Conservation (phyloP, 768 basidiomycete genomes). For the Plicaturopsis crispa region DNA sequence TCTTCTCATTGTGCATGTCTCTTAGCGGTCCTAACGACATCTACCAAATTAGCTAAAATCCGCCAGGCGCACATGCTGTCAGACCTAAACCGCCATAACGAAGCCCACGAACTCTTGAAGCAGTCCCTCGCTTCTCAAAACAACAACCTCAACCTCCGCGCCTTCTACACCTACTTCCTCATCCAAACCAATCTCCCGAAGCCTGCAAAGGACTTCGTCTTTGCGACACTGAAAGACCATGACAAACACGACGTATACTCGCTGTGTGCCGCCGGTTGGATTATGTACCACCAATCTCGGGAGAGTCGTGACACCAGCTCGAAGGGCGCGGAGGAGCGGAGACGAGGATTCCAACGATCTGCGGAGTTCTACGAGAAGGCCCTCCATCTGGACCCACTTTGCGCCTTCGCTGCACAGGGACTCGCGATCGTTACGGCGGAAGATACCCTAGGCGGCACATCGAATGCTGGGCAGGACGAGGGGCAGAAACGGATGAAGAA, state of each 20-base stretch:
- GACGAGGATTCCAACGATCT: constrained; percentile 68
- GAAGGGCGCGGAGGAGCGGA: constrained; percentile 53
- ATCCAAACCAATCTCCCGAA: constrained; percentile 66
- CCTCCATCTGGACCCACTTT: constrained; percentile 71
- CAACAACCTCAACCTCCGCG: constrained; percentile 79
- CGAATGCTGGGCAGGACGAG: constrained; percentile 41
- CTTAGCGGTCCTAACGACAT: constrained; percentile 2
- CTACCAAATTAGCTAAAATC: constrained; percentile 91
- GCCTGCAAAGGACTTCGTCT: constrained; percentile 85
- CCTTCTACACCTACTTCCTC: constrained; percentile 91
- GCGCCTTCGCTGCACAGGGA: constrained; percentile 92
- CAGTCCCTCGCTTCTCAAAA: constrained; percentile 78
- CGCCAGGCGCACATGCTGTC: constrained; percentile 80
- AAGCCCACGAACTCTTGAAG: constrained; percentile 86
- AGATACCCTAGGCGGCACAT: constrained; percentile 54
- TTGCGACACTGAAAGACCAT: constrained; percentile 75
- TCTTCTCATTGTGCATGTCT: constrained; percentile 6
- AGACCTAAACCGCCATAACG: constrained; percentile 60
- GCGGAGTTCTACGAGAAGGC: constrained; percentile 95
- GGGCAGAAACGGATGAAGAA: constrained; percentile 57
- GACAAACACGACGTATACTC: constrained; percentile 88
- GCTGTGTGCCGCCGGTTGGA: constrained; percentile 82
- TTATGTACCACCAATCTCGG: constrained; percentile 78
- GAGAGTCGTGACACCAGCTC: constrained; percentile 65
- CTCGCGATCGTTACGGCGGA: constrained; percentile 93